Conservation (phyloP, 2,329 filamentous ascomycete genomes). For the Clonostachys byssicola region DNA sequence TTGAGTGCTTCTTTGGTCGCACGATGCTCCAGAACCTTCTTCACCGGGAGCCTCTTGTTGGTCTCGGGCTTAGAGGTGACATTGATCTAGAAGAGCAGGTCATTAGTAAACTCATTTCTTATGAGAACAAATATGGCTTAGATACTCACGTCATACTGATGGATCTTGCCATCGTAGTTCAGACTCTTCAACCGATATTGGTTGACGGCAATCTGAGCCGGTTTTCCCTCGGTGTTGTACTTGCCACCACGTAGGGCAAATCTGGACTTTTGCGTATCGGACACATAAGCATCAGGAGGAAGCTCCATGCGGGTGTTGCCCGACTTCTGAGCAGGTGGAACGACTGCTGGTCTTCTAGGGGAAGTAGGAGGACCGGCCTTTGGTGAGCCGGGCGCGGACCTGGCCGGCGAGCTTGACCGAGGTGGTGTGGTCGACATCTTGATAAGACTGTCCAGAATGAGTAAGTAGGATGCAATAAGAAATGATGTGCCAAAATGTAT, state of each 20-base stretch:
- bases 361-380: too few species aligned
- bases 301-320: constrained; percentile 49
- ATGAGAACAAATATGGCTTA: not conserved
- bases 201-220: constrained; percentile 61
- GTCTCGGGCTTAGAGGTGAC: constrained; percentile 17
- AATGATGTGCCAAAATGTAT: too few species aligned
- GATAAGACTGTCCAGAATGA: too few species aligned
- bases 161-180: constrained; percentile 55
- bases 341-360: too few species aligned
- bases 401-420: too few species aligned
- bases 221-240: constrained; percentile 54
- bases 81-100: too few species aligned
- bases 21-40: constrained; percentile 71
- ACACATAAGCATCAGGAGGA: constrained; percentile 50
- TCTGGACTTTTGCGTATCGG: constrained; percentile 22
- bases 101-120: too few species aligned
- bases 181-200: constrained; percentile 65
- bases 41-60: constrained; percentile 40
- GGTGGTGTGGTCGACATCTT: too few species aligned
- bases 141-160: constrained; percentile 78
- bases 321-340: constrained; percentile 12
- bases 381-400: too few species aligned
- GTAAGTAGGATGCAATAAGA: too few species aligned
- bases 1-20: constrained; percentile 51
- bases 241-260: constrained; percentile 26